Base-by-base conservation (phyloP, 2,329 filamentous ascomycete species). In the Penicillium sp. region DNA sequence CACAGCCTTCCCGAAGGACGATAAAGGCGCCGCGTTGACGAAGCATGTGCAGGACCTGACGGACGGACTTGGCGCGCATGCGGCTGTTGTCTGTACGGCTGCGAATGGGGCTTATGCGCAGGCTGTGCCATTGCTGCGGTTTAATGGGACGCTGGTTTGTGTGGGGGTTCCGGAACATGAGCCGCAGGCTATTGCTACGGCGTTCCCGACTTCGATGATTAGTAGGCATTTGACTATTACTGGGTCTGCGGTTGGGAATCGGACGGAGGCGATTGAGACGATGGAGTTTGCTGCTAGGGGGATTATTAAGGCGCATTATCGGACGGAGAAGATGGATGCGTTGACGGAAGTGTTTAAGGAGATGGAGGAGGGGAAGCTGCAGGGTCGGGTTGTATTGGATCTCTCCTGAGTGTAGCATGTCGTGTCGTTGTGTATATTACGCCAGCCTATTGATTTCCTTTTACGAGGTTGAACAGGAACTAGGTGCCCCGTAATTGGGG, bases 1-100 rank as follows among this genome's bases (percentile, higher is more conserved):
- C 50, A 80, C 81, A 27, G 71, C 76, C 48, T 75, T 73, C 57
- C 65, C 69, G 4, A 56, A 58, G 31, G 71, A 76, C 46, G 73
- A 77, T 38, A 74, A 77, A 37, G 76, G 75, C 28, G 62, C 64
- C 7, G 73, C 74, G 9, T 67, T 82, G 4, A 73, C 72, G 11
- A 75, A 75, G 30, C 77, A 82, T 27, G 80, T 86, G 29, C 76
- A 79, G 53, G 73, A 72, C 35, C 61, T 81, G 2, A 81, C 81
- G 0, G 58, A 53, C 13, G 76, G 74, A 2, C 79, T 81, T 0
- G 67, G 81, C 2, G 58, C 56, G 4, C 58, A 61, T 79, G 83
- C 46, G 77, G 82, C 81, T 0, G 65, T 86, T 14, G 80, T 85
- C 13, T 77, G 75, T 54, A 76, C 76, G 1, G 71, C 72, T 30